Percentiles rank a stretch among this genome's conserved stretches.
phyloP scores from a whole-genome alignment of 176 grass and related monocot species.

The Ensete glaucum region DNA sequence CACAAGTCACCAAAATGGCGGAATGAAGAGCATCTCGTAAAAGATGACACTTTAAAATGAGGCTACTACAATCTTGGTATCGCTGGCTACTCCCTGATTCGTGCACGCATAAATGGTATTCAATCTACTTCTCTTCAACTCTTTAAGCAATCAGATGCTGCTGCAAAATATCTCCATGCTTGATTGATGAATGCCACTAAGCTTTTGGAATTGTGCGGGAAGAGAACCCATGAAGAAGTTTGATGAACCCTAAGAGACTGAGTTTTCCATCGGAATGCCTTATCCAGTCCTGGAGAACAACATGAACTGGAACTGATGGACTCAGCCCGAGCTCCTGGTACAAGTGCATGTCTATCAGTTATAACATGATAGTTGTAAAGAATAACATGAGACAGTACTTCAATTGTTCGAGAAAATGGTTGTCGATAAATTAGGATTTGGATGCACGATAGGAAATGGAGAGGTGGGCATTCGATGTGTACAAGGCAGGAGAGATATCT shows the following conservation, averaged over 20 bases:
- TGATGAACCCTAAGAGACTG: slow-evolving; percentile 94
- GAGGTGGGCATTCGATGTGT: not conserved
- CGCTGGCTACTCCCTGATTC: not conserved
- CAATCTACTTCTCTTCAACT: slow-evolving; percentile 3
- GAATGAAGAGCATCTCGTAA: not conserved
- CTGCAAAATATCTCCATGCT: slow-evolving; percentile 26
- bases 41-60: not conserved
- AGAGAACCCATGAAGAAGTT: slow-evolving; percentile 85
- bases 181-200: slow-evolving; percentile 30
- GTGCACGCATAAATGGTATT: too few species aligned
- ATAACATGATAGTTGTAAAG: not conserved
- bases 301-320: slow-evolving; percentile 82
- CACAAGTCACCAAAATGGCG: not conserved
- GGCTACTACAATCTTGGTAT: not conserved
- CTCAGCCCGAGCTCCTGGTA: slow-evolving; percentile 85
- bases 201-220: slow-evolving; percentile 57
- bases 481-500: not conserved
- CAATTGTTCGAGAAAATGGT: not conserved
- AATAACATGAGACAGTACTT: not conserved
- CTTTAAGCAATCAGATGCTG: slow-evolving; percentile 30
- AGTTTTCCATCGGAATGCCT: slow-evolving; percentile 85
- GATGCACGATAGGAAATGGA: not conserved
- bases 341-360: not conserved
- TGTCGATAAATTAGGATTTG: not conserved
- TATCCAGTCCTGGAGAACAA: slow-evolving; percentile 98